phyloP scores from a whole-genome alignment of 2,329 filamentous ascomycete genomes.

The Metarhizium rileyi region DNA sequence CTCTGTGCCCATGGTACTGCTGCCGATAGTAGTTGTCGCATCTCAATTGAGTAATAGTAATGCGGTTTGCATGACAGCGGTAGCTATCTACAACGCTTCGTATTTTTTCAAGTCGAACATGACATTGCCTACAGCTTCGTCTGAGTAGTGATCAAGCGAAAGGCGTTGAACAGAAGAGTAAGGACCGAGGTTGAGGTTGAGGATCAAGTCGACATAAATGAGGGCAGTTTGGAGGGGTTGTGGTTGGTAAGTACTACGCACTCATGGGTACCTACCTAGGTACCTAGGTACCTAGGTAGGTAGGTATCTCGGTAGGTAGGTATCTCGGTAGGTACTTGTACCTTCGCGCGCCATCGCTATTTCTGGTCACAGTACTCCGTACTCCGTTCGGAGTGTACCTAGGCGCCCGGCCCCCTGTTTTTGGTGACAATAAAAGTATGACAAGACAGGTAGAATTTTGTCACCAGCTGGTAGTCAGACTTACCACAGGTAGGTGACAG shows the following conservation, averaged over 20 bases:
- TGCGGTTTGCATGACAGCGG: background rate
- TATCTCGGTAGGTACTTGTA: too few relatives aligned
- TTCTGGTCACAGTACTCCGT: too few relatives aligned
- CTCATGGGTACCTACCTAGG: too few relatives aligned
- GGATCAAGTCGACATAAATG: background rate
- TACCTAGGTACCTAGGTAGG: too few relatives aligned
- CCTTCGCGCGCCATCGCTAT: too few relatives aligned
- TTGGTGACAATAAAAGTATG: too few relatives aligned
- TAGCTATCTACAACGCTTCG: background rate
- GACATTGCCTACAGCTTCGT: background rate
- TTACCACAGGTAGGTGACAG: too few relatives aligned
- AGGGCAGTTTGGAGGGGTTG: background rate
- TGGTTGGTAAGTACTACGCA: background rate
- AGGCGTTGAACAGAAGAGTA: background rate
- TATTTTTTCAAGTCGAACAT: background rate
- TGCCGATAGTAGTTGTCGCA: slow-evolving; percentile 15
- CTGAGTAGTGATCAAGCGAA: background rate
- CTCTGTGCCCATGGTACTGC: slow-evolving; percentile 19
- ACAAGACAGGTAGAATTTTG: too few relatives aligned
- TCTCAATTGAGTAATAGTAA: slow-evolving; percentile 13
- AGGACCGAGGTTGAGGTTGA: background rate
- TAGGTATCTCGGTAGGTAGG: too few relatives aligned
- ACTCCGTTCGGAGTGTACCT: too few relatives aligned
- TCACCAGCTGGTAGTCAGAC: too few relatives aligned
- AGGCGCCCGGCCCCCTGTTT: too few relatives aligned